Conservation (phyloP, 805 yeast species). For the Ogataea angusta region DNA sequence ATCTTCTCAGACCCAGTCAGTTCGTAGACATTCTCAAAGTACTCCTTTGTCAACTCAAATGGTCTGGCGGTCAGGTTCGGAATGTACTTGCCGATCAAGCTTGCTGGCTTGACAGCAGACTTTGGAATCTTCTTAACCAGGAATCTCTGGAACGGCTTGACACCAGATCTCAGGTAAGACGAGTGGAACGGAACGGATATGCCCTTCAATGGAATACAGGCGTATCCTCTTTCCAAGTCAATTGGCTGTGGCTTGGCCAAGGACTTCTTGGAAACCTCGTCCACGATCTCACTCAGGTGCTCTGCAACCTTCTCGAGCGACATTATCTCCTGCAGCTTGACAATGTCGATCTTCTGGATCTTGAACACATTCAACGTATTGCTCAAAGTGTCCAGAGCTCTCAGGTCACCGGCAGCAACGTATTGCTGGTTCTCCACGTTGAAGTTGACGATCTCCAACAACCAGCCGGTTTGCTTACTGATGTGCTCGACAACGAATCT, state of each 20-base stretch:
- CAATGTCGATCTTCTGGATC: conserved; percentile 91
- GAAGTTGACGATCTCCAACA: conserved; percentile 95
- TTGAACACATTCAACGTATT: conserved; percentile 92
- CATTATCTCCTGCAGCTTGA: conserved; percentile 76
- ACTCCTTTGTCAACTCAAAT: conserved; percentile 91
- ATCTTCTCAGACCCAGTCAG: conserved; percentile 90
- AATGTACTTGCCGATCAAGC: conserved; percentile 91
- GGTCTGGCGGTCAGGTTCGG: conserved; percentile 99
- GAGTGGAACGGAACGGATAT: conserved; percentile 99
- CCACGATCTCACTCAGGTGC: conserved; percentile 84
- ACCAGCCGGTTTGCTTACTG: conserved; percentile 81
- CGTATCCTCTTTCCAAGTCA: conserved; percentile 95
- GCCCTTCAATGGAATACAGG: conserved; percentile 97
- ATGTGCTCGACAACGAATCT: conserved; percentile 92
- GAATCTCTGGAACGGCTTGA: conserved; percentile 98
- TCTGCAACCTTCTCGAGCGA: conserved; percentile 84
- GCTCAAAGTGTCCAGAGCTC: conserved; percentile 89
- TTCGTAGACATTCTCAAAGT: conserved; percentile 92
- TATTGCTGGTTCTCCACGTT: conserved; percentile 98
- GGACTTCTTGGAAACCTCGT: conserved; percentile 79
- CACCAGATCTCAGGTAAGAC: conserved; percentile 97
- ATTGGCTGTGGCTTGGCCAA: conserved; percentile 92
- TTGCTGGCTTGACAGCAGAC: conserved; percentile 92
- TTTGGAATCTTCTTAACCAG: conserved; percentile 92
- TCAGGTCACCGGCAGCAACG: conserved; percentile 97